Evolutionary conservation across 495 filamentous ascomycete species (phyloP).

Genomic region (Annulohypoxylon moriforme): DNA sequence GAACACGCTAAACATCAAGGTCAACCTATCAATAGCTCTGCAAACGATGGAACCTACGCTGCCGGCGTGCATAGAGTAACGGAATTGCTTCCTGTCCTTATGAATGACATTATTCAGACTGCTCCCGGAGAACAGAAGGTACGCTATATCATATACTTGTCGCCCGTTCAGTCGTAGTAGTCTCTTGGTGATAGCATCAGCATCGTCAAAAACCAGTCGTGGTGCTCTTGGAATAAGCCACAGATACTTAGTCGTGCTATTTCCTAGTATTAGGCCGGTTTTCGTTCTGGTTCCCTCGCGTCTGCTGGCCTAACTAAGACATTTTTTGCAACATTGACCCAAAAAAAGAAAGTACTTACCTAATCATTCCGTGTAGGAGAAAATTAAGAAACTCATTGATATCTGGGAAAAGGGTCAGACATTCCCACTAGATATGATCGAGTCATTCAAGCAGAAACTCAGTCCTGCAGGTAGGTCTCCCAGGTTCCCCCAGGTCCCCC

Average conservation of each 20-base stretch:
- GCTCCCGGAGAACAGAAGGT: conserved; percentile 98
- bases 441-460: conserved; percentile 86
- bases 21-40: conserved; percentile 78
- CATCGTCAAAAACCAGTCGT: conserved; percentile 12
- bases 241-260: conserved; percentile 44
- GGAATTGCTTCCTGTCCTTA: conserved; percentile 88
- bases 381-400: conserved; percentile 94
- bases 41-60: conserved; percentile 90
- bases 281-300: conserved; percentile 4
- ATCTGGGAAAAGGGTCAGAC: conserved; percentile 98
- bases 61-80: conserved; percentile 97
- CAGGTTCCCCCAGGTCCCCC: conserved; percentile 14
- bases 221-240: conserved; percentile 49
- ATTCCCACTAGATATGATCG: conserved; percentile 85
- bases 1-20: conserved; percentile 89
- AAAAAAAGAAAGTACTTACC: conserved; percentile 54
- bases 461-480: conserved; percentile 73
- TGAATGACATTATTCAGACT: conserved; percentile 92
- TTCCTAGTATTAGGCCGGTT: conserved; percentile 20
- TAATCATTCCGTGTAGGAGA: conserved; percentile 75
- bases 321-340: conserved; percentile 35
- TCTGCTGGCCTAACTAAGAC: conserved; percentile 20
- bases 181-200: conserved; percentile 46
- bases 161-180: conserved; percentile 47
- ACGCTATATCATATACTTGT: conserved; percentile 66